phyloP scores from a whole-genome alignment of 345 rosid species.

The Clarkia xantiana region DNA sequence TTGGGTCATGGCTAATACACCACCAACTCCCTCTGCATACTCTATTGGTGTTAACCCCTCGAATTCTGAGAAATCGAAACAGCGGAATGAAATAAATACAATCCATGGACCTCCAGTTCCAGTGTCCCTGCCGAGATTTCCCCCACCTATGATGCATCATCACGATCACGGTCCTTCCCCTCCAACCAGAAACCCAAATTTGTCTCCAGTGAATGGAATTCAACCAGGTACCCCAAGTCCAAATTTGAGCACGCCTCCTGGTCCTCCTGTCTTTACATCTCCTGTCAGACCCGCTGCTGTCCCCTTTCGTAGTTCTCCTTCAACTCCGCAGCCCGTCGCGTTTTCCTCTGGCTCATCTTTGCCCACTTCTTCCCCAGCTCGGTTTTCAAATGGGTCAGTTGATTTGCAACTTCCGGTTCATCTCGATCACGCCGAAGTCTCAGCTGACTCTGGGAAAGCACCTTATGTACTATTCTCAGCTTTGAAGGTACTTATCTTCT shows the following conservation, averaged over 20 bases:
- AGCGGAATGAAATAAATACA: constrained; percentile 28
- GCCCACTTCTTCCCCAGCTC: constrained; percentile 72
- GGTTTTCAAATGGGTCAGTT: constrained; percentile 50
- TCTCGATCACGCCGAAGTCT: constrained; percentile 37
- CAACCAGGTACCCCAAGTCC: constrained; percentile 53
- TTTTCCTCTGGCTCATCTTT: constrained; percentile 60
- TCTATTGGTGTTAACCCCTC: constrained; percentile 26
- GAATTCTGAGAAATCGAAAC: constrained; percentile 25
- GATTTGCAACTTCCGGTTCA: constrained; percentile 38
- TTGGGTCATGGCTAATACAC: constrained; percentile 48
- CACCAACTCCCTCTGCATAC: constrained; percentile 32
- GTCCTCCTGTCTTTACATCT: constrained; percentile 76
- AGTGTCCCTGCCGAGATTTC: constrained; percentile 49
- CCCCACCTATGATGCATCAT: constrained; percentile 44
- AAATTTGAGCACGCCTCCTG: constrained; percentile 85
- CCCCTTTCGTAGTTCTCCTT: constrained; percentile 80
- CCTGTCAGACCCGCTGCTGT: constrained; percentile 93
- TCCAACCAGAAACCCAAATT: constrained; percentile 28
- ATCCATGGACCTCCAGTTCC: constrained; percentile 30
- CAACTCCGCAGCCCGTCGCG: constrained; percentile 85
- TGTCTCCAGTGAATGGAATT: constrained; percentile 49
- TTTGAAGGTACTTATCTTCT: constrained; percentile 40
- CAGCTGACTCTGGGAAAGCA: constrained; percentile 23
- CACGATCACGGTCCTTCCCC: constrained; percentile 52
- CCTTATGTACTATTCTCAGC: constrained; percentile 69